Percentiles rank a stretch among this genome's conserved stretches.
phyloP scores from a whole-genome alignment of 2,329 filamentous ascomycete species.

The Clonostachys chloroleuca region DNA sequence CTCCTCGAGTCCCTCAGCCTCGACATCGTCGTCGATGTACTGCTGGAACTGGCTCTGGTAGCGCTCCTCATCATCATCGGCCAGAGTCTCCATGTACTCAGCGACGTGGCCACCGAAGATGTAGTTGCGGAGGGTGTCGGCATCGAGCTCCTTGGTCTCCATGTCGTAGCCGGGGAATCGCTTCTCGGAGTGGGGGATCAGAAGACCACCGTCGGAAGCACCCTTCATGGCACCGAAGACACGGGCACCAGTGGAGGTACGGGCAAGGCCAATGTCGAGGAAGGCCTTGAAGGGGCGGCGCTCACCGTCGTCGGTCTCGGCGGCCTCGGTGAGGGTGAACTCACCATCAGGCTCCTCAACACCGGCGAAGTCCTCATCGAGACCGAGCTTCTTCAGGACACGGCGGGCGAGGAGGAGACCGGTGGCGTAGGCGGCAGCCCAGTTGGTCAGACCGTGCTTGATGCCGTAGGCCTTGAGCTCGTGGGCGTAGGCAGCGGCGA shows the following conservation, averaged over 20 bases:
- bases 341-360: constrained; percentile 97
- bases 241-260: constrained; percentile 97
- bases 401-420: constrained; percentile 97
- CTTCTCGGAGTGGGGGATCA: constrained; percentile 98
- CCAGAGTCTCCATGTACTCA: constrained; percentile 99
- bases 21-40: constrained; percentile 95
- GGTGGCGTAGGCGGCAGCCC: constrained; percentile 94
- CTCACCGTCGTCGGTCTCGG: constrained; percentile 84
- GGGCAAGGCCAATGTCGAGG: constrained; percentile 95
- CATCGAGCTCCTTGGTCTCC: constrained; percentile 95
- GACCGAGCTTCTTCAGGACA: constrained; percentile 92
- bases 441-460: constrained; percentile 99
- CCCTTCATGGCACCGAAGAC: constrained; percentile 99
- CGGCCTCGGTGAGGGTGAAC: constrained; percentile 91
- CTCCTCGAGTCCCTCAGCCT: constrained; percentile 96
- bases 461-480: constrained; percentile 98
- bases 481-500: constrained; percentile 88
- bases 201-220: constrained; percentile 95
- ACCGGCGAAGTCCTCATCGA: constrained; percentile 89
- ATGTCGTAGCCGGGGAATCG: constrained; percentile 99
- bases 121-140: constrained; percentile 97
- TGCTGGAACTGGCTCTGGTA: constrained; percentile 97
- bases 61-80: constrained; percentile 99
- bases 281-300: constrained; percentile 99
- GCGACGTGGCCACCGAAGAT: constrained; percentile 98